Evolutionary conservation across 768 basidiomycete genomes (phyloP), one percentile per base, ranked within the genome.

Genomic region (Favolaschia claudopus): DNA sequence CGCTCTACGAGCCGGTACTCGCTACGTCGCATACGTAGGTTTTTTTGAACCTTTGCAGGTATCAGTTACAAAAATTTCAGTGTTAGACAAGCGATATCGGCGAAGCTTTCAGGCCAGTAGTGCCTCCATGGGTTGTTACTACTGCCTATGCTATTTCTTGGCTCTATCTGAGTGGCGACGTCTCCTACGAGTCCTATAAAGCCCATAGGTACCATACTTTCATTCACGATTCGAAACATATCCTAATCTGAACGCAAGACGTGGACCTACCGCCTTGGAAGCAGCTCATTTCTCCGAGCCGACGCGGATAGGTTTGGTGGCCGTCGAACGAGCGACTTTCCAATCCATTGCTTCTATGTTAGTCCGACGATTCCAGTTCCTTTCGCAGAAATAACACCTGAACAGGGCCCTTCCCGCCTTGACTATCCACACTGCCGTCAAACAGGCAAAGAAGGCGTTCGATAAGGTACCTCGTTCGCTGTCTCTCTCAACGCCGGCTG

Each of bases 311-410:
- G 81, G 81, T n/a, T 77, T 92, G 66, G 77, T 85, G n/a, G 89
- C 89, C 15, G 85, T 86, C 44, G 88, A 93, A 72, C 85, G 92
- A 55, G 89, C 89, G 1, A 80, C 85, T 5, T 93, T 93, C 73
- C 92, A 93, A 73, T 89, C 88, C 14, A 79, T 92, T 27, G 91
- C 92, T 10, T 92, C 90, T 36, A 92, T 93, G 91, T 89, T 70
- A 44, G 86, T 76, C 43, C 55, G n/a, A n/a, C n/a, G n/a, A n/a
- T n/a, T n/a, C n/a, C n/a, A n/a, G 54, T 40, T 64, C 52, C 27
- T 52, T 57, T 39, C 48, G 6, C 50, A 22, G 15, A 34, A 2
- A n/a, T 19, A 0, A 5, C 17, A 37, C 15, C 50, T 62, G 9
- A 62, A 44, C 24, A 92, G 91, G 91, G 91, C 87, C 5, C 82